Percentiles rank a stretch among this genome's conserved stretches.
Conservation (phyloP, 2,329 filamentous ascomycete genomes). For the Neurospora sp. region DNA sequence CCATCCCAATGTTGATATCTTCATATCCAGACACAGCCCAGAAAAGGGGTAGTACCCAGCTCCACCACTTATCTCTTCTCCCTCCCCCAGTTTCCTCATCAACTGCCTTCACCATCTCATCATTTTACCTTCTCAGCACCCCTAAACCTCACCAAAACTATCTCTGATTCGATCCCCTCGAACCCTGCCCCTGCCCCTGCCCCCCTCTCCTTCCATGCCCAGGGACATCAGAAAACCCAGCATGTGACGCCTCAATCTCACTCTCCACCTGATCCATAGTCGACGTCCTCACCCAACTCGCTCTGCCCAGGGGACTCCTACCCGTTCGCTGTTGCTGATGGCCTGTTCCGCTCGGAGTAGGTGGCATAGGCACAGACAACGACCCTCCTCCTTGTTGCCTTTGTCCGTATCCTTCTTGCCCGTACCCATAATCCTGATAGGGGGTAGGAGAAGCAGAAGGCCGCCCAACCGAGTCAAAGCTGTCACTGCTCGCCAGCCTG, state of each 20-base stretch:
- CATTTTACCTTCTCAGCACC: background rate
- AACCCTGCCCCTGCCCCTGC: background rate
- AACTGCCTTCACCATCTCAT: background rate
- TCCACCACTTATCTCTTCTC: background rate
- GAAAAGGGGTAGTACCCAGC: background rate
- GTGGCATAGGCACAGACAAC: background rate
- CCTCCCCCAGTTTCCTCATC: background rate
- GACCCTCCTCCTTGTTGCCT: background rate
- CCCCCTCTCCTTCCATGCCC: background rate
- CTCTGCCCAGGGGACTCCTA: conserved; percentile 29
- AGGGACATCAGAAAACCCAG: background rate
- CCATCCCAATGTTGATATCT: background rate
- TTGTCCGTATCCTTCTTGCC: background rate
- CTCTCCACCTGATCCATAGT: conserved; percentile 22
- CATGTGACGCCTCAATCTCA: conserved; percentile 19
- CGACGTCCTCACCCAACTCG: conserved; percentile 24
- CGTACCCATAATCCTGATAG: background rate
- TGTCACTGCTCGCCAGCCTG: conserved; percentile 18
- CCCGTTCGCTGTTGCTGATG: conserved; percentile 16
- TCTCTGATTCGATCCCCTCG: background rate
- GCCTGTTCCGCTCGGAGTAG: background rate
- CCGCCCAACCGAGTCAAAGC: background rate
- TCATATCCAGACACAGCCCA: background rate
- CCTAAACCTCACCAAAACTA: background rate
- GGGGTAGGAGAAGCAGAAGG: background rate